Base-by-base conservation (phyloP, 1,284 basidiomycete genomes). In the Rhodotorula mucilaginosa region DNA sequence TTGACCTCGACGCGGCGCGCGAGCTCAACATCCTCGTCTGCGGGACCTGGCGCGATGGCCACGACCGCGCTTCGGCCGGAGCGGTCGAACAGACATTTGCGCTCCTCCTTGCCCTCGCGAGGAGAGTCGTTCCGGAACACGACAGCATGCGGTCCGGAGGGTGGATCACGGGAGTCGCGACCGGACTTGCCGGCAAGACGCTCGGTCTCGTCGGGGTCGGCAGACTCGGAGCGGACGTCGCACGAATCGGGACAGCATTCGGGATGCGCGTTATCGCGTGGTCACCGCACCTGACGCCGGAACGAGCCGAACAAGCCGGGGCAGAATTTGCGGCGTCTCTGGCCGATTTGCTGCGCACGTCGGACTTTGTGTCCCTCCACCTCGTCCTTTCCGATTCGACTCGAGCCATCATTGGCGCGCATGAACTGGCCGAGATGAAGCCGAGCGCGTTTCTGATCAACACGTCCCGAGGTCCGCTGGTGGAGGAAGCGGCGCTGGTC, bases 11-110 rank as follows among this genome's bases (percentile, higher is more conserved):
- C 0, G 78, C 77, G 0, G 87, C 87, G 2, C 82, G 83, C 56
- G 78, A 80, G 60, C 84, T 84, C 57, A 86, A 85, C 0, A 84
- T 89, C 31, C 76, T 83, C 2, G 88, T 89, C 2, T 86, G 84
- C 39, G 88, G 86, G 6, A 88, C 88, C 0, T 81, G 80, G 15
- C 54, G 64, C 19, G 21, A 13, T 0, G 78, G 80, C 2, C 78
- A 80, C 2, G 82, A 84, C 59, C 82, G 85, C 10, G 59, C 62
- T 48, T 62, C 67, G 3, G 54, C 54, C 54, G 72, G 74, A 4
- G 87, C 87, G 1, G 71, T 85, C 59, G 87, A 88, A 76, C 87
- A 87, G 72, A 88, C 88, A 44, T 89, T 87, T 87, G 85, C 87
- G n/a, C 81, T 89, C 58, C 83, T 88, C 47, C 80, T 90, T 19